Base-by-base conservation (phyloP, 768 basidiomycete genomes). In the Boletus pseudopeckii region DNA sequence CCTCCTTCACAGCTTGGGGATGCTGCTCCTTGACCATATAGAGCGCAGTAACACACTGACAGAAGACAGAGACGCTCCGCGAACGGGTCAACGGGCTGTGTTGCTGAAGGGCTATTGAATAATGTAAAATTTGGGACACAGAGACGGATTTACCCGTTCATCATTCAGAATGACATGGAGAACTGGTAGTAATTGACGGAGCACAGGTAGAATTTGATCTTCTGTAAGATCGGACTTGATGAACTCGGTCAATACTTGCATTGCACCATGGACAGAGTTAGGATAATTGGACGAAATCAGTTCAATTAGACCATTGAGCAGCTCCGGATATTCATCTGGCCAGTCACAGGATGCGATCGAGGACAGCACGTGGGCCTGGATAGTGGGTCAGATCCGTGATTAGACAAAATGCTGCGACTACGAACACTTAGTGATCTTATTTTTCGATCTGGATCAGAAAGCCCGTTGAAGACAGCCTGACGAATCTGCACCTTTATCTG, bases 11-110 rank as follows among this genome's bases (percentile, higher is more conserved):
- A 1, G 90, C 82, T 53, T 88, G 83, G 0, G 94, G 92, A 61
- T 94, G 88, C 59, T 93, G 88, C 34, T 93, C 92, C 67, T 94
- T 93, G 52, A 98, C 92, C 85, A 95, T 98, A 71, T 90, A 94
- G 17, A 98, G 77, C 6, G 93, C 87, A 48, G 84, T 82, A 4
- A 97, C 77, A 64, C 92, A 94, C 74, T 98, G 92, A 30, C 88
- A 78, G 74, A 98, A 98, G 32, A 97, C 92, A 5, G 86, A 80
- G 15, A 99, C 78, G 4, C 92, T 86, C 28, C 92, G 81, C 0
- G 94, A 84, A 30, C 96, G 85, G 7, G 96, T 97, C 7, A 87
- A 74, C 0, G 90, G 78, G 1, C 87, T 82, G 66, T 97, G 87
- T 44, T 80, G 75, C 82, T 87, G 44, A 42, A 26, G 13, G 36